Evolutionary conservation across 202 grass and related monocot species (phyloP), one percentile per base, ranked within the genome.

Genomic region (Schoenoplectus tabernaemontani): DNA sequence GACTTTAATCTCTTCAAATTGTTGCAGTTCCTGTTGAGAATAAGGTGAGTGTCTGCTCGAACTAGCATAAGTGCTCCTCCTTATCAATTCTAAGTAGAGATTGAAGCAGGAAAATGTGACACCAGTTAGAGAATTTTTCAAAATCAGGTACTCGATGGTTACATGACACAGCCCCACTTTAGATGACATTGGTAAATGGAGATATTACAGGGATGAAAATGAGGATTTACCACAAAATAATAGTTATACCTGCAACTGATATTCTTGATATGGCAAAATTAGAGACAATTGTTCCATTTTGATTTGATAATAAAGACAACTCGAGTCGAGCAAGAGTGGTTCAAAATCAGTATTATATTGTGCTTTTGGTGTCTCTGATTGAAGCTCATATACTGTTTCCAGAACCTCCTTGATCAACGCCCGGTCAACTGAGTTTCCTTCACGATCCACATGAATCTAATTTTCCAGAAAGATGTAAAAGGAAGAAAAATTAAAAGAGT

Each of bases 271-370:
- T 69, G 85, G 66, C 47, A 82, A 81, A 57, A 79, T 80, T 24
- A 50, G 43, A 70, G 63, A 39, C 80, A 72, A 83, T 11, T 60
- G 73, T 15, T 17, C 47, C 57, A 54, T 65, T 39, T 87, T 87
- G 32, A 34, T 44, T 47, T 37, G 71, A 83, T 87, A 87, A 63
- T 87, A 87, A 53, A 51, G 50, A 28, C 73, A 22, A 53, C 72
- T 87, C 4, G 76, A 79, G 33, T 79, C 48, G 43, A 87, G 74
- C 26, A 87, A 70, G 50, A 28, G 17, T 51, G 50, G 73, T 58
- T 87, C 85, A 34, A 87, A 87, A 68, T 87, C 80, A 78, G 66
- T 83, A 59, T 64, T 62, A 41, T 87, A n/a, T n/a, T n/a, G 38
- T 7, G 2, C 20, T 22, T 54, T 76, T 48, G 67, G 61, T 57